Evolutionary conservation across 768 basidiomycete genomes (phyloP), one percentile per base, ranked within the genome.

Genomic region (Mycena rosella): DNA sequence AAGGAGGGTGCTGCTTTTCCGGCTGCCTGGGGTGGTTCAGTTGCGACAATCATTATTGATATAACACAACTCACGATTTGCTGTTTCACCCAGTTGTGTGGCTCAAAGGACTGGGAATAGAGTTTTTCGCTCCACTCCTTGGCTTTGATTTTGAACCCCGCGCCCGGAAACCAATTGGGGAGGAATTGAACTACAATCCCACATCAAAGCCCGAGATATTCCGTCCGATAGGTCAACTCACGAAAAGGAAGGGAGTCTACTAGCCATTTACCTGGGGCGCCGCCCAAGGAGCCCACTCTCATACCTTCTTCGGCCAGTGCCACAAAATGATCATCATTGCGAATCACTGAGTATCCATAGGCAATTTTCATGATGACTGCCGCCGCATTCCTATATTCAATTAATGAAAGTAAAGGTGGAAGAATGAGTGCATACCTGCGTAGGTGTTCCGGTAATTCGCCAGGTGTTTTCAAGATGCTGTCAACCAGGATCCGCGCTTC

Each of bases 81-180:
- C 14, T 63, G 14, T 52, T 71, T 68, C 20, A 65, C 70, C 44
- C 55, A 71, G 29, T 17, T 59, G 40, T 61, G 54, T 18, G 70
- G 62, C 47, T 60, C 59, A 18, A 60, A n/a, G 7, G 40, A 36
- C 18, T 75, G 22, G 13, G 20, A 9, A 38, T 38, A n/a, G 65
- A 63, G 29, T 44, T 32, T 3, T 52, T 52, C 14, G 61, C 63
- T 27, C 64, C 70, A 34, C 42, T 38, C 2, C 38, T 36, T 15
- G 56, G 76, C 56, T 51, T 59, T 22, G 79, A 11, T 34, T 34
- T 34, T 34, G 75, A 83, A 83, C 2, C 60, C 66, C 13, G 83
- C 83, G 20, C 82, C 83, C 11, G 82, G 82, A 54, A 84, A 73
- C 82, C 82, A 83, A 22, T 78, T 77, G 9, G 82, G 83, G 52